These are phyloP conservation scores for Combretum micranthum DNA, from an alignment of 345 rosid genomes.

Conservation along the genomic window DNA sequence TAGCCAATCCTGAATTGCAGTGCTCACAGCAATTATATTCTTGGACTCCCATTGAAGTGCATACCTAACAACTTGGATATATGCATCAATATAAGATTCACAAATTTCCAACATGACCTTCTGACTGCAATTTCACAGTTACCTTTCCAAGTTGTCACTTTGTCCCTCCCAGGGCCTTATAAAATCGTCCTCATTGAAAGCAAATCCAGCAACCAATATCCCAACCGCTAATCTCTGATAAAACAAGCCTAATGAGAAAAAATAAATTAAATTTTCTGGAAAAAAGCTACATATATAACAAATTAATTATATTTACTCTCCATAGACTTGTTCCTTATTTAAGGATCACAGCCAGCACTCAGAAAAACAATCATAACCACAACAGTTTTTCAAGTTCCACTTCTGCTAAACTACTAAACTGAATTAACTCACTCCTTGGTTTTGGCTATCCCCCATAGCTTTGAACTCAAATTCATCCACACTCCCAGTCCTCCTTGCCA, in stretches of 20 bases:
- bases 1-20: slow-evolving; percentile 96
- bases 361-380: too few species aligned
- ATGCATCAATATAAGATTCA: too few species aligned
- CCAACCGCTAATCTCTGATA: slow-evolving; percentile 86
- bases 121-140: neutral
- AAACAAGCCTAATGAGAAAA: slow-evolving; percentile 13
- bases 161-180: slow-evolving; percentile 84
- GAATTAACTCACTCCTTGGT: slow-evolving; percentile 58
- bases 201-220: slow-evolving; percentile 74
- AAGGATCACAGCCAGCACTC: too few species aligned
- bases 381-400: too few species aligned
- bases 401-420: neutral
- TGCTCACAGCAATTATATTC: slow-evolving; percentile 87
- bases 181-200: slow-evolving; percentile 69
- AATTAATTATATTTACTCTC: neutral
- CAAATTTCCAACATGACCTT: too few species aligned
- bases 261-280: slow-evolving; percentile 11
- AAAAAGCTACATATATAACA: neutral
- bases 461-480: slow-evolving; percentile 91
- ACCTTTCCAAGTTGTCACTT: slow-evolving; percentile 81
- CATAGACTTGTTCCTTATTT: too few species aligned
- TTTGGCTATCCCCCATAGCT: slow-evolving; percentile 74
- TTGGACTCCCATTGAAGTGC: slow-evolving; percentile 89
- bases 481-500: slow-evolving; percentile 81
- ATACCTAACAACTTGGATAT: slow-evolving; percentile 40